phyloP scores from a whole-genome alignment of 2,329 filamentous ascomycete genomes.

The Colletotrichum musicola region DNA sequence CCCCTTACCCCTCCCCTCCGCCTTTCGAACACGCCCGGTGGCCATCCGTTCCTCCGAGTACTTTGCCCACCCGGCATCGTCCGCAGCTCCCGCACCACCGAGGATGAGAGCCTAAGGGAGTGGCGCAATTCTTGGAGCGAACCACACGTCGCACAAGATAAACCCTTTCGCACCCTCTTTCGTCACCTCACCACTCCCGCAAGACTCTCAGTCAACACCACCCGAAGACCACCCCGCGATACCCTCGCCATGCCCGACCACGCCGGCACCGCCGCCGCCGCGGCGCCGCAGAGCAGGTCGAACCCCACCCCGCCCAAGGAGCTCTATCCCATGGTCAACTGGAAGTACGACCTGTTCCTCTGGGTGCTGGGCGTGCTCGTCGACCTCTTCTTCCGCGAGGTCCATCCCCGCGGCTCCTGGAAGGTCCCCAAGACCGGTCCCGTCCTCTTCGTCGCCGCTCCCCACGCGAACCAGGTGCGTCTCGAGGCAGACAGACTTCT shows the following conservation, averaged over 20 bases:
- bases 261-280: constrained; percentile 35
- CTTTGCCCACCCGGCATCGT: constrained; percentile 1
- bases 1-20: too few species aligned
- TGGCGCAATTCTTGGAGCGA: constrained; percentile 33
- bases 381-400: constrained; percentile 98
- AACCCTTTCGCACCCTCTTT: constrained; percentile 6
- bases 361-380: constrained; percentile 85
- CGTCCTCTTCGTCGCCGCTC: constrained; percentile 94
- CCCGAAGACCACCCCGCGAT: background rate
- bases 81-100: constrained; percentile 33
- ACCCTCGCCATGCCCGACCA: constrained; percentile 29
- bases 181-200: background rate
- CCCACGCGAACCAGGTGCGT: constrained; percentile 90
- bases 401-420: constrained; percentile 95
- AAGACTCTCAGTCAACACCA: background rate
- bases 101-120: constrained; percentile 37
- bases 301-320: constrained; percentile 59
- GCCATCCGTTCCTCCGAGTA: too few species aligned
- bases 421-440: constrained; percentile 90
- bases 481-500: too few species aligned
- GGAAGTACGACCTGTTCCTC: constrained; percentile 82
- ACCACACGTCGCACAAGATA: constrained; percentile 13
- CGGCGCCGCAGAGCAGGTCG: constrained; percentile 44
- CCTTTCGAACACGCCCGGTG: too few species aligned
- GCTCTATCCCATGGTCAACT: constrained; percentile 77